Percentiles rank a stretch among this genome's conserved stretches.
Evolutionary conservation across 163 green algal genomes (phyloP).

Genomic region (Chlorella variabilis): DNA sequence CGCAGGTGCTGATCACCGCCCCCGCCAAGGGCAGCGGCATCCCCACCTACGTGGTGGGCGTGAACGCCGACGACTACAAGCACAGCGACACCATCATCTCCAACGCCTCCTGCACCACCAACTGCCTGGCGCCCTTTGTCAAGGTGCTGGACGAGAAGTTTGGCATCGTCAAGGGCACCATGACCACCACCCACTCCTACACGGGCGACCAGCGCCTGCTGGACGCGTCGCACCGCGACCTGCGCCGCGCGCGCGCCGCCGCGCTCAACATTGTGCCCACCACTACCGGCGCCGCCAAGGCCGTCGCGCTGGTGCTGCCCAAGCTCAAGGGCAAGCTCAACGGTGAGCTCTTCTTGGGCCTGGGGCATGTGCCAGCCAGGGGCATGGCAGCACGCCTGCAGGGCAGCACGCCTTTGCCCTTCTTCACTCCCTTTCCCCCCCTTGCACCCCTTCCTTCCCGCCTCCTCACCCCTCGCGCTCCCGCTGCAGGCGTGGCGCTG

Average conservation of each 20-base stretch:
- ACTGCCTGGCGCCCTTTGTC: slow-evolving; percentile 99
- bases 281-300: slow-evolving; percentile 98
- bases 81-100: slow-evolving; percentile 92
- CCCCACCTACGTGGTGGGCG: slow-evolving; percentile 97
- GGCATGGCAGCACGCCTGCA: too few species aligned
- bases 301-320: slow-evolving; percentile 96
- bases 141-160: slow-evolving; percentile 98
- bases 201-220: slow-evolving; percentile 96
- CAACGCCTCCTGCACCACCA: slow-evolving; percentile 99
- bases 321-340: slow-evolving; percentile 99
- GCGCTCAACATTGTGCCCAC: slow-evolving; percentile 99
- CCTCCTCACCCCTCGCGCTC: neutral
- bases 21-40: slow-evolving; percentile 97
- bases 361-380: too few species aligned
- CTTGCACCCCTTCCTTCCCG: neutral
- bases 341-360: slow-evolving; percentile 61
- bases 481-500: slow-evolving; percentile 88
- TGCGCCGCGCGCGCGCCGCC: slow-evolving; percentile 95
- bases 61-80: slow-evolving; percentile 95
- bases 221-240: slow-evolving; percentile 97
- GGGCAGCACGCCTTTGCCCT: neutral
- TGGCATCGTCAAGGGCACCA: slow-evolving; percentile 98
- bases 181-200: slow-evolving; percentile 99
- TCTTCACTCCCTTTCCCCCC: neutral
- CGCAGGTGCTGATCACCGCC: slow-evolving; percentile 92